Percentiles rank a stretch among this genome's conserved stretches.
These are phyloP conservation scores for Nectriaceae sp. DNA, from an alignment of 2,329 filamentous ascomycete genomes.

Conservation along the genomic window DNA sequence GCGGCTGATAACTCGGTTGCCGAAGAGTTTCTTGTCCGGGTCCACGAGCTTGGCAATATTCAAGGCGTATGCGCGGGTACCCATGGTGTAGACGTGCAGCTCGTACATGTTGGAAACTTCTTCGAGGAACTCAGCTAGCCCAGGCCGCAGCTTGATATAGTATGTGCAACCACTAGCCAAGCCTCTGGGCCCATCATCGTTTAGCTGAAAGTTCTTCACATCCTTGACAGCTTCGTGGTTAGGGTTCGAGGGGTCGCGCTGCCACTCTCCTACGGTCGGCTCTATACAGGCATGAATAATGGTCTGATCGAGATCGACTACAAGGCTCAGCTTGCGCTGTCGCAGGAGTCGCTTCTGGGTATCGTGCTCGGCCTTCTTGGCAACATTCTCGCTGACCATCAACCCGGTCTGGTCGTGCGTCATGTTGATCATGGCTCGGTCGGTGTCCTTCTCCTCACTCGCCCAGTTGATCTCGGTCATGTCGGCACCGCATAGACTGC, in stretches of 20 bases:
- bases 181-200: conserved; percentile 78
- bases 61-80: conserved; percentile 91
- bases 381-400: conserved; percentile 81
- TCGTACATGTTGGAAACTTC: conserved; percentile 82
- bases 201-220: conserved; percentile 83
- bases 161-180: conserved; percentile 80
- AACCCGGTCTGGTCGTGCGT: conserved; percentile 87
- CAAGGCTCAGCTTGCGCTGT: conserved; percentile 83
- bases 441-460: conserved; percentile 74
- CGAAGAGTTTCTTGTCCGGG: conserved; percentile 85
- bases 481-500: conserved; percentile 89
- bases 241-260: conserved; percentile 81
- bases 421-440: conserved; percentile 92
- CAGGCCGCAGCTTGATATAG: conserved; percentile 96
- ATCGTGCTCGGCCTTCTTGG: conserved; percentile 79
- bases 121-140: conserved; percentile 77
- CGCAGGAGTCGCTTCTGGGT: conserved; percentile 80
- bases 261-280: conserved; percentile 94
- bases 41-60: conserved; percentile 93
- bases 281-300: conserved; percentile 98
- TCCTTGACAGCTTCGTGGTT: conserved; percentile 91
- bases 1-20: conserved; percentile 90
- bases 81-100: conserved; percentile 99
- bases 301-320: conserved; percentile 97
- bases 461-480: conserved; percentile 92